Evolutionary conservation across 305 asterid species (phyloP).

Genomic region (Rubia tinctorum): DNA sequence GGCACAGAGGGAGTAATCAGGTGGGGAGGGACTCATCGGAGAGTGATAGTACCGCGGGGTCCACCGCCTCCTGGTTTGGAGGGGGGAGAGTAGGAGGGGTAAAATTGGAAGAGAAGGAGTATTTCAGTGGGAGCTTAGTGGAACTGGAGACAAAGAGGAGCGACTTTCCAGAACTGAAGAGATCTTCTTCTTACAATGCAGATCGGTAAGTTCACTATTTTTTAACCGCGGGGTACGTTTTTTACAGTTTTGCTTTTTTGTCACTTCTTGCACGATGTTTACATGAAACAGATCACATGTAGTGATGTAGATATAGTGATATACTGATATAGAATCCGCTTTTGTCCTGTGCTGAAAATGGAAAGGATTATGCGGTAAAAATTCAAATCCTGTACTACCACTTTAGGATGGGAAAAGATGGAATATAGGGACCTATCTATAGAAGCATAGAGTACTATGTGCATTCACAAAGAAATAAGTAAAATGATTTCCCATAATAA

Average conservation of each 20-base stretch:
- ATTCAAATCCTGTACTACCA: too few relatives aligned
- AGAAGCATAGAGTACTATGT: too few relatives aligned
- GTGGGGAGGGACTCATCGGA: constrained; percentile 29
- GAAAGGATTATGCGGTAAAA: background rate
- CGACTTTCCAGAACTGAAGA: constrained; percentile 49
- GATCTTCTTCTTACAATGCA: constrained; percentile 78
- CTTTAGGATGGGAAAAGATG: too few relatives aligned
- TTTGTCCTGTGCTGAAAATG: background rate
- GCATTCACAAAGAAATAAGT: too few relatives aligned
- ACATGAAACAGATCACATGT: background rate
- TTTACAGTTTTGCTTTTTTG: background rate
- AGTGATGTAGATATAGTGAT: too few relatives aligned
- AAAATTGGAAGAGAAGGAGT: constrained; percentile 69
- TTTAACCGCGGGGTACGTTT: background rate
- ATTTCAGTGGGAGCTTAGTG: constrained; percentile 78
- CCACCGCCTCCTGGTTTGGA: constrained; percentile 22
- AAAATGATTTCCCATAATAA: too few relatives aligned
- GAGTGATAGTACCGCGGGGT: constrained; percentile 21
- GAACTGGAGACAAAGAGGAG: constrained; percentile 62
- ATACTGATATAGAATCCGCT: background rate
- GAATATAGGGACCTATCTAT: too few relatives aligned
- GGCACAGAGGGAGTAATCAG: constrained; percentile 12
- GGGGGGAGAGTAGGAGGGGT: constrained; percentile 28
- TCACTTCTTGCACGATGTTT: background rate
- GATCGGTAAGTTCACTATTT: constrained; percentile 39